Percentiles rank a stretch among this genome's conserved stretches.
Evolutionary conservation across 1,139 yeast species (phyloP).

Genomic region (Geotrichum histeridarum): DNA sequence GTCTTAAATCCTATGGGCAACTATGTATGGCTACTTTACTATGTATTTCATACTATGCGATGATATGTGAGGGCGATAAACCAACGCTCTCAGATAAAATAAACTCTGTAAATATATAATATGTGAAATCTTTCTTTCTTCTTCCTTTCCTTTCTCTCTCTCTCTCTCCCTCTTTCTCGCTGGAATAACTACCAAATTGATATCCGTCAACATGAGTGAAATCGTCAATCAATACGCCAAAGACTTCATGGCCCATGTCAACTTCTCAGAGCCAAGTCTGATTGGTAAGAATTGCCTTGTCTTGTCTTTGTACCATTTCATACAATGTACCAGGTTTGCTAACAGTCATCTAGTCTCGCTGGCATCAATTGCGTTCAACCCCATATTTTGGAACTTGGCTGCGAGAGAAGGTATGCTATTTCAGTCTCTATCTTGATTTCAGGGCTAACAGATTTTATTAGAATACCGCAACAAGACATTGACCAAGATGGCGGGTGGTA

Average conservation of each 20-base stretch:
- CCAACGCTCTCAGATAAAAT: too few relatives aligned
- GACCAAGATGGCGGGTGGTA: constrained; percentile 68
- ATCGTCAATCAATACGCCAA: neutral
- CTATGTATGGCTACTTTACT: too few relatives aligned
- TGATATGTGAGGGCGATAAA: too few relatives aligned
- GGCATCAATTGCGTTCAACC: constrained; percentile 74
- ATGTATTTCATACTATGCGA: too few relatives aligned
- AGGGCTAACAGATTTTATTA: neutral
- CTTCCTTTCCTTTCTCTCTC: neutral
- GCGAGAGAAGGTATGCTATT: constrained; percentile 54
- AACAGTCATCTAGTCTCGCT: constrained; percentile 21
- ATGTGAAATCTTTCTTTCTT: too few relatives aligned
- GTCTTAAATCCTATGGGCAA: too few relatives aligned
- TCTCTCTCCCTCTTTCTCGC: neutral
- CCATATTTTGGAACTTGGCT: constrained; percentile 89
- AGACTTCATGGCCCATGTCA: constrained; percentile 19
- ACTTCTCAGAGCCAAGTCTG: constrained; percentile 22
- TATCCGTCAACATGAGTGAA: constrained; percentile 4
- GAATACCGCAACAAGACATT: constrained; percentile 73
- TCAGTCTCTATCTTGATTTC: neutral
- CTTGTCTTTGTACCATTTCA: neutral
- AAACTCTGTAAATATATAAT: too few relatives aligned
- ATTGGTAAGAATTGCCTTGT: constrained; percentile 19
- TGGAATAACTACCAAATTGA: neutral
- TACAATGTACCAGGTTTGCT: neutral